phyloP scores from a whole-genome alignment of 805 yeast genomes.

The Myxozyma kluyveri region DNA sequence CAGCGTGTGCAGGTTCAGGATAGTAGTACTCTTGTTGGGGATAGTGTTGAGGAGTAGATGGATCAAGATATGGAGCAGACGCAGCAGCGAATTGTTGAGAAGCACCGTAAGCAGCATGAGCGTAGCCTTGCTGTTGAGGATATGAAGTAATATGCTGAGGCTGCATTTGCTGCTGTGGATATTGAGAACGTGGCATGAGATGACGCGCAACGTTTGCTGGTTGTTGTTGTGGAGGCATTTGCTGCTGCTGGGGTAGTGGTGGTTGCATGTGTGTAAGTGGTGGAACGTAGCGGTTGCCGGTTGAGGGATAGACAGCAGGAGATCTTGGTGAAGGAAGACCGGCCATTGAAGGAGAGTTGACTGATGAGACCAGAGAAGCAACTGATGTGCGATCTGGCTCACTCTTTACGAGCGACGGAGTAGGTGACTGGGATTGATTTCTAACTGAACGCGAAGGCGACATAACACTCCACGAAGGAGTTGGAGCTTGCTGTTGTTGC shows the following conservation, averaged over 20 bases:
- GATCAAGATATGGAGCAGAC: slow-evolving; percentile 6
- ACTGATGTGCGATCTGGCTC: slow-evolving; percentile 29
- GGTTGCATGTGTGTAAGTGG: slow-evolving; percentile 4
- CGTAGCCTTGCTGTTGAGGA: slow-evolving; percentile 2
- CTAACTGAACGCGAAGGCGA: slow-evolving; percentile 28
- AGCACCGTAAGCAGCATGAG: slow-evolving; percentile 21
- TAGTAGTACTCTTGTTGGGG: slow-evolving; percentile 5
- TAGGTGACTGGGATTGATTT: slow-evolving; percentile 29
- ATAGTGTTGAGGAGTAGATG: slow-evolving; percentile 1
- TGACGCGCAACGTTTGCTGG: background rate
- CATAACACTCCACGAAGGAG: slow-evolving; percentile 22
- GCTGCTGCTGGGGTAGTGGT: slow-evolving; percentile 9
- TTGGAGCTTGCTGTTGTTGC: slow-evolving; percentile 8
- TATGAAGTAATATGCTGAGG: background rate
- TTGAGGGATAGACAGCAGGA: slow-evolving; percentile 12
- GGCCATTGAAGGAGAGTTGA: slow-evolving; percentile 25
- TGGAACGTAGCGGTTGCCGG: slow-evolving; percentile 7
- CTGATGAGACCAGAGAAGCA: slow-evolving; percentile 28
- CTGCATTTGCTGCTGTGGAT: slow-evolving; percentile 1
- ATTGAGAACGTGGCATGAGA: background rate
- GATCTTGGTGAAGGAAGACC: slow-evolving; percentile 30
- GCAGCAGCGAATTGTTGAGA: slow-evolving; percentile 14
- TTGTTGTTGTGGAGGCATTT: background rate
- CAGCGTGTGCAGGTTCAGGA: slow-evolving; percentile 3
- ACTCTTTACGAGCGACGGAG: slow-evolving; percentile 25